phyloP scores from a whole-genome alignment of 78 protist species.

The Guillardia theta region DNA sequence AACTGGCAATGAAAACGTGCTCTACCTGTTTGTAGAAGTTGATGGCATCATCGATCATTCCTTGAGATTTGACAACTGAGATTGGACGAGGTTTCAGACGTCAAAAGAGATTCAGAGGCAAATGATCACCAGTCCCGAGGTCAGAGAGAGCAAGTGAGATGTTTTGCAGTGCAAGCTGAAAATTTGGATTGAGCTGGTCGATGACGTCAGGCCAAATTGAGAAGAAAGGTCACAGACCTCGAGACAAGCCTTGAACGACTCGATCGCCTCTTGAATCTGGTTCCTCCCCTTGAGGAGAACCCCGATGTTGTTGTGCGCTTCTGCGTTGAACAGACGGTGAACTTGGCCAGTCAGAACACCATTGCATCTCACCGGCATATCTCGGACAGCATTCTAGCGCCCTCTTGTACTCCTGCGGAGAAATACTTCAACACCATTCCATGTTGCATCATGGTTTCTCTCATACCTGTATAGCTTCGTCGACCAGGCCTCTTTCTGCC shows the following conservation, averaged over 20 bases:
- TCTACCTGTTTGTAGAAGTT: slow-evolving; percentile 41
- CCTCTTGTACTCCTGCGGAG: slow-evolving; percentile 48
- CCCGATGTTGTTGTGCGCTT: slow-evolving; percentile 73
- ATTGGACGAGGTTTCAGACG: too few species aligned
- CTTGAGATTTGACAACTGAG: background rate
- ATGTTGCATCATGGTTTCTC: background rate
- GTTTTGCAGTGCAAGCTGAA: slow-evolving; percentile 44
- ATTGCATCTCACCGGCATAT: too few species aligned
- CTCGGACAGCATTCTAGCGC: slow-evolving; percentile 31
- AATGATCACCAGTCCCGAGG: slow-evolving; percentile 75
- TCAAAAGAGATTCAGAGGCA: too few species aligned
- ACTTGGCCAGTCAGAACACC: too few species aligned
- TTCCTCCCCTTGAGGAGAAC: slow-evolving; percentile 56
- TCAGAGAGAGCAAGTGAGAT: slow-evolving; percentile 62
- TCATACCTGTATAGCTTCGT: slow-evolving; percentile 15
- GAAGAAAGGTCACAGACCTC: background rate
- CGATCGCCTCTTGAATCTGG: slow-evolving; percentile 52
- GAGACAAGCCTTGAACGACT: background rate
- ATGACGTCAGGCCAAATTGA: background rate
- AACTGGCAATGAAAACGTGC: too few species aligned
- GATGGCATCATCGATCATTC: slow-evolving; percentile 45
- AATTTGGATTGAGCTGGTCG: slow-evolving; percentile 49
- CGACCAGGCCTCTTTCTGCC: slow-evolving; percentile 48
- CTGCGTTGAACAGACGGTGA: slow-evolving; percentile 56
- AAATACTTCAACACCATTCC: background rate